A percentile compares a stretch with the other conserved stretches of the same genome.
Evolutionary conservation across 2,329 filamentous ascomycete genomes (phyloP).

Genomic region (Whalleya microplaca): DNA sequence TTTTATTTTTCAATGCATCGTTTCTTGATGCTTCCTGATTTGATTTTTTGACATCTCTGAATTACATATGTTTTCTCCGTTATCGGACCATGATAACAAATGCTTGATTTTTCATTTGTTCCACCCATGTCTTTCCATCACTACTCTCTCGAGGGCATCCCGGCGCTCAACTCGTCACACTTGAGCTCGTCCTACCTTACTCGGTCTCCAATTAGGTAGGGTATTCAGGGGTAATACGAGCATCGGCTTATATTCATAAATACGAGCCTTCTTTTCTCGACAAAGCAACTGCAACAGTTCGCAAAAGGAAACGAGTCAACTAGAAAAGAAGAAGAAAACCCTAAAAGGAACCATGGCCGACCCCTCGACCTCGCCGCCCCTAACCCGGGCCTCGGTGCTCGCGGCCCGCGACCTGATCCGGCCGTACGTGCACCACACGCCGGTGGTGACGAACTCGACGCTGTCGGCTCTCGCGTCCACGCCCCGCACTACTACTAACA

Average conservation of each 20-base stretch:
- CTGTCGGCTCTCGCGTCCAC: slow-evolving; percentile 76
- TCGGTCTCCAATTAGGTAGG: no score
- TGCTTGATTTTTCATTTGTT: slow-evolving; percentile 49
- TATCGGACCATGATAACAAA: slow-evolving; percentile 36
- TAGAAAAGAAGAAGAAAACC: not conserved
- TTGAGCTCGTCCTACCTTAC: no score
- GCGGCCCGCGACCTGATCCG: slow-evolving; percentile 74
- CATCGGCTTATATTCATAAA: no score
- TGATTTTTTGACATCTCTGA: not conserved
- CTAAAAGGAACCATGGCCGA: slow-evolving; percentile 51
- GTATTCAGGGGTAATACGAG: no score
- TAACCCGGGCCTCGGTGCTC: slow-evolving; percentile 73
- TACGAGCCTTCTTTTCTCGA: no score
- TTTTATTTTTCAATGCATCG: slow-evolving; percentile 12
- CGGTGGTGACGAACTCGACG: slow-evolving; percentile 78
- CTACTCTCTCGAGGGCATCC: no score
- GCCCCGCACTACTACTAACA: slow-evolving; percentile 27
- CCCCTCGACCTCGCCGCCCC: slow-evolving; percentile 58
- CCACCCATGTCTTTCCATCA: not conserved
- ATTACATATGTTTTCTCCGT: slow-evolving; percentile 15
- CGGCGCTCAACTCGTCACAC: no score
- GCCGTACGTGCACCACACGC: slow-evolving; percentile 79
- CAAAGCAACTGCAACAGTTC: no score
- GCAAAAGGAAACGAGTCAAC: no score
- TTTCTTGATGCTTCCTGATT: not conserved